Base-by-base conservation (phyloP, 371 early-diverging fungal genomes). In the Mortierella sp. region DNA sequence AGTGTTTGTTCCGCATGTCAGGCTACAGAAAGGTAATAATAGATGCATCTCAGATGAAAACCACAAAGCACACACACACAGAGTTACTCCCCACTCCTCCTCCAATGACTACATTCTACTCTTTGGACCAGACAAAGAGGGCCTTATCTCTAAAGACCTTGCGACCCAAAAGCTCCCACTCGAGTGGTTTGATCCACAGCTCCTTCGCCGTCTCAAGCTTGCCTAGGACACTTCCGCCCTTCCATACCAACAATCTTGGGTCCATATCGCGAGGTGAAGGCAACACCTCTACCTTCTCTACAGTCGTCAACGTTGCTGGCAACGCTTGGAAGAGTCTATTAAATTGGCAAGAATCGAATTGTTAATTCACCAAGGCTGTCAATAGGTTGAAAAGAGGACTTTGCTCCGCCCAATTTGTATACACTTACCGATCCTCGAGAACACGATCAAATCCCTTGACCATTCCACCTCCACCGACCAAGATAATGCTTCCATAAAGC, bases 381-480 rank as follows among this genome's bases (percentile, higher is more conserved):
- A n/a, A n/a, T n/a, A n/a, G n/a, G n/a, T 46, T n/a, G n/a, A 23
- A 19, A 51, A 51, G 19, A 51, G 18, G 9, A 5, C 51, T 18
- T 5, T 51, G 9, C 46, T 46, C 46, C 18, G 19, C 51, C 51
- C 51, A n/a, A n/a, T n/a, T n/a, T n/a, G n/a, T n/a, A n/a, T n/a
- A 62, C 14, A 56, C 70, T 81, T 86, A 88, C 85, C 93, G 84
- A 62, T 90, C 89, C 63, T 94, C 90, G 51, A 96, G 82, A 18
- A 94, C 84, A 15, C 85, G 81, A 64, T 85, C 87, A 61, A 96
- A 90, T 11, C 92, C 92, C 4, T 88, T 84, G 29, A 93, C 84
- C 80, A 89, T 87, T 7, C 90, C 93, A n/a, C 96, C 96, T 46
- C 96, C 96, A 7, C 95, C 96, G 3, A 94, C 93, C 15, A 96